Evolutionary conservation across 2,329 filamentous ascomycete genomes (phyloP).

Genomic region (Ophiostoma perfectum): DNA sequence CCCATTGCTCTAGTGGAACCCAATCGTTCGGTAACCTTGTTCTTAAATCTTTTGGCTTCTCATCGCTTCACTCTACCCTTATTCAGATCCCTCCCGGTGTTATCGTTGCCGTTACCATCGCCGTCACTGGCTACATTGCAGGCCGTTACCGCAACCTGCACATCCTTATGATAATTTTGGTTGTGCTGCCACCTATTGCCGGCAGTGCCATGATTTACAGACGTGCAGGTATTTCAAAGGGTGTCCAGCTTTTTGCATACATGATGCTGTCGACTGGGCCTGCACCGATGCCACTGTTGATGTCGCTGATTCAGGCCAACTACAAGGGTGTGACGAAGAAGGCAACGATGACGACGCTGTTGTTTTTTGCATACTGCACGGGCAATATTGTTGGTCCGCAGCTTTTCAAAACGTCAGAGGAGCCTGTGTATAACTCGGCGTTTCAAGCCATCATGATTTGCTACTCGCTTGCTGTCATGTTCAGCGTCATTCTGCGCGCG

Average conservation of each 20-base stretch:
- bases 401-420: conserved; percentile 3
- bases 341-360: neutral
- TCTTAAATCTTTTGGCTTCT: conserved; percentile 8
- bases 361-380: conserved; percentile 11
- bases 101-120: conserved; percentile 6
- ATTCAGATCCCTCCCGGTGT: conserved; percentile 12
- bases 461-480: conserved; percentile 7
- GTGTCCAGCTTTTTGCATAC: conserved; percentile 9
- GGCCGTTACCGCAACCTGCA: conserved; percentile 12
- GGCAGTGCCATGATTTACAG: conserved; percentile 12
- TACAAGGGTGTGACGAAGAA: conserved; percentile 10
- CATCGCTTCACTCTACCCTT: conserved; percentile 1
- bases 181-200: neutral
- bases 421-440: neutral
- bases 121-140: conserved; percentile 1
- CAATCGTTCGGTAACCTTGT: conserved; percentile 12
- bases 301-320: conserved; percentile 4
- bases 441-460: conserved; percentile 12
- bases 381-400: conserved; percentile 8
- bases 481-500: neutral
- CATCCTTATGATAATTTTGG: conserved; percentile 2
- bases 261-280: conserved; percentile 10
- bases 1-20: neutral
- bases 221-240: neutral
- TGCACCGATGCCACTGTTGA: conserved; percentile 9